A percentile compares a stretch with the other conserved stretches of the same genome.
phyloP scores from a whole-genome alignment of 108 stramenopile genomes.

The Cyclotella baltica region DNA sequence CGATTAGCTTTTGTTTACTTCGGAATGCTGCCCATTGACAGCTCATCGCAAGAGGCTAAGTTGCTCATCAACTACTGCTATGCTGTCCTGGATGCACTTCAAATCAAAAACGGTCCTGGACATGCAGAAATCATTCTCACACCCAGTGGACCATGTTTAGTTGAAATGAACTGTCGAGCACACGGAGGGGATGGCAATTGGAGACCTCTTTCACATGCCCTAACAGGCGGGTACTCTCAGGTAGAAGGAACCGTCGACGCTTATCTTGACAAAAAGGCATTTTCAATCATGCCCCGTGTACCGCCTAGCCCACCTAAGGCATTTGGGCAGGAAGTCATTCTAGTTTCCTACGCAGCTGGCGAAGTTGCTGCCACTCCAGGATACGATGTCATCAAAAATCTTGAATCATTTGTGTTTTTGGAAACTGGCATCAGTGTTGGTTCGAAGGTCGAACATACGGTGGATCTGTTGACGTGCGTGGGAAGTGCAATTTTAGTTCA shows the following conservation, averaged over 20 bases:
- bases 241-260: slow-evolving; percentile 87
- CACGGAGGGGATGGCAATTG: slow-evolving; percentile 97
- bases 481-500: slow-evolving; percentile 88
- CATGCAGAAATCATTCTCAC: slow-evolving; percentile 88
- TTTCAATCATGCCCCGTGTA: slow-evolving; percentile 62
- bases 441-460: slow-evolving; percentile 78
- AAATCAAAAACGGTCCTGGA: slow-evolving; percentile 69
- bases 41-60: slow-evolving; percentile 74
- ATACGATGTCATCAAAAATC: slow-evolving; percentile 78
- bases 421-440: slow-evolving; percentile 83
- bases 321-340: slow-evolving; percentile 86
- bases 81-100: slow-evolving; percentile 79
- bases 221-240: slow-evolving; percentile 88
- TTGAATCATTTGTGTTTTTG: slow-evolving; percentile 81
- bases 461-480: slow-evolving; percentile 87
- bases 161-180: slow-evolving; percentile 84
- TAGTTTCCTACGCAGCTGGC: slow-evolving; percentile 80
- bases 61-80: slow-evolving; percentile 85
- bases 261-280: slow-evolving; percentile 74
- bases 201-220: slow-evolving; percentile 75
- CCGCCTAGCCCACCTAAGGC: slow-evolving; percentile 87
- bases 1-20: slow-evolving; percentile 78
- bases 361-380: slow-evolving; percentile 79
- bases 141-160: slow-evolving; percentile 85
- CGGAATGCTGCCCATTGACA: slow-evolving; percentile 78